Evolutionary conservation across 2,329 filamentous ascomycete genomes (phyloP).

Genomic region (Myrmaecium sp.): DNA sequence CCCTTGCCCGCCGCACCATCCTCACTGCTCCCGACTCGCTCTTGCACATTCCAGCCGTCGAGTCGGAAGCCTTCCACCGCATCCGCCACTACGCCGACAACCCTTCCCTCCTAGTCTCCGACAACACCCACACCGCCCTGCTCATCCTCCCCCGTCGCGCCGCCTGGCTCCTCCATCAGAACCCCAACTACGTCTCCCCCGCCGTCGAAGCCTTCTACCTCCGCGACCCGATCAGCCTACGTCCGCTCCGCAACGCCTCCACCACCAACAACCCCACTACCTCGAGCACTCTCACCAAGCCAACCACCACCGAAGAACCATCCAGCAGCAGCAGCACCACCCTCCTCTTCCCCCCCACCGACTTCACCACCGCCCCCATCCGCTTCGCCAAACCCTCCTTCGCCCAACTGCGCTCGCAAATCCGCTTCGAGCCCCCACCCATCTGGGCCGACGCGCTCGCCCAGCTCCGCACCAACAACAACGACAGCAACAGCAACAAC

Average conservation of each 20-base stretch:
- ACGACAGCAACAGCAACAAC: background rate
- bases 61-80: conserved; percentile 22
- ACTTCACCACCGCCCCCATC: conserved; percentile 63
- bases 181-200: conserved; percentile 61
- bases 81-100: conserved; percentile 23
- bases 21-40: conserved; percentile 38
- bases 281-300: too few relatives aligned
- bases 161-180: conserved; percentile 59
- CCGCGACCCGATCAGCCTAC: conserved; percentile 62
- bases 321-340: too few relatives aligned
- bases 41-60: conserved; percentile 55
- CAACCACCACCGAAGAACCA: too few relatives aligned
- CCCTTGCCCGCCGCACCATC: too few relatives aligned
- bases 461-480: conserved; percentile 8
- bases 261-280: conserved; percentile 19
- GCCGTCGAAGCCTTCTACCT: conserved; percentile 87
- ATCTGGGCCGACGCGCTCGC: conserved; percentile 31
- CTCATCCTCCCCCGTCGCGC: conserved; percentile 66
- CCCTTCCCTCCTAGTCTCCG: too few relatives aligned
- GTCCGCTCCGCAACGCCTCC: conserved; percentile 49
- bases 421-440: conserved; percentile 52
- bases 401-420: conserved; percentile 78
- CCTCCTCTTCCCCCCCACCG: conserved; percentile 54
- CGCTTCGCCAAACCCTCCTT: conserved; percentile 80
- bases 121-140: conserved; percentile 59